phyloP scores from a whole-genome alignment of 352 stramenopile species.

The Pythium dissotocum region DNA sequence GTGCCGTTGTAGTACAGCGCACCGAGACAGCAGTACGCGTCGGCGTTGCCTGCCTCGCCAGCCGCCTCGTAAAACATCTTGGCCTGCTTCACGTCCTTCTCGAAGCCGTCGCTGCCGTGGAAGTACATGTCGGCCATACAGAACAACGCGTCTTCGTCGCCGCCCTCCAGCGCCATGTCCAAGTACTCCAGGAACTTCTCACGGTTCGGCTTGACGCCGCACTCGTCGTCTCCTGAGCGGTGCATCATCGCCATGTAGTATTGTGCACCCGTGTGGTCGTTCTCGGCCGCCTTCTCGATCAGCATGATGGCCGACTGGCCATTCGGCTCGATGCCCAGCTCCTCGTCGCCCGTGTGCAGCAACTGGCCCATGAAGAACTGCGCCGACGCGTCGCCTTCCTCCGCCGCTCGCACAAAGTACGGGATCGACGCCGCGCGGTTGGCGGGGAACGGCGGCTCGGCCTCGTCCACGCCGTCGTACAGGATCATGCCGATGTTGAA shows the following conservation, averaged over 20 bases:
- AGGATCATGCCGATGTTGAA: slow-evolving; percentile 86
- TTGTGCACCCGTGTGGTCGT: slow-evolving; percentile 67
- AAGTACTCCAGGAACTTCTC: slow-evolving; percentile 67
- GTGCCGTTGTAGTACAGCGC: slow-evolving; percentile 79
- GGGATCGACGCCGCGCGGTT: slow-evolving; percentile 63
- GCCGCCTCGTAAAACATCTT: slow-evolving; percentile 69
- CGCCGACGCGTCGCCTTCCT: slow-evolving; percentile 73
- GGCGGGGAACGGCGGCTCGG: slow-evolving; percentile 57
- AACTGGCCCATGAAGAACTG: slow-evolving; percentile 88
- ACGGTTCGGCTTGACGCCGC: slow-evolving; percentile 45
- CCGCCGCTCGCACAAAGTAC: slow-evolving; percentile 79
- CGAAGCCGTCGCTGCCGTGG: slow-evolving; percentile 77
- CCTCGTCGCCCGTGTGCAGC: slow-evolving; percentile 73
- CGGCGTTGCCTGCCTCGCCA: slow-evolving; percentile 61
- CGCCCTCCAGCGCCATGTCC: slow-evolving; percentile 56
- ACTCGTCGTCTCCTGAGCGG: slow-evolving; percentile 64
- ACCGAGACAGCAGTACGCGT: slow-evolving; percentile 81
- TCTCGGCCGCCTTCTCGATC: slow-evolving; percentile 69
- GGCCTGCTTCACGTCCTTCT: slow-evolving; percentile 68
- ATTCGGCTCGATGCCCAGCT: slow-evolving; percentile 65
- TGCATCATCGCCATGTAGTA: slow-evolving; percentile 90
- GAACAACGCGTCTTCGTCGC: slow-evolving; percentile 75
- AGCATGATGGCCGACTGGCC: slow-evolving; percentile 70
- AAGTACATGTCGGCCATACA: slow-evolving; percentile 89
- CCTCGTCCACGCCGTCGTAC: slow-evolving; percentile 72